Conservation (phyloP, 768 basidiomycete species). For the Russula earlei region DNA sequence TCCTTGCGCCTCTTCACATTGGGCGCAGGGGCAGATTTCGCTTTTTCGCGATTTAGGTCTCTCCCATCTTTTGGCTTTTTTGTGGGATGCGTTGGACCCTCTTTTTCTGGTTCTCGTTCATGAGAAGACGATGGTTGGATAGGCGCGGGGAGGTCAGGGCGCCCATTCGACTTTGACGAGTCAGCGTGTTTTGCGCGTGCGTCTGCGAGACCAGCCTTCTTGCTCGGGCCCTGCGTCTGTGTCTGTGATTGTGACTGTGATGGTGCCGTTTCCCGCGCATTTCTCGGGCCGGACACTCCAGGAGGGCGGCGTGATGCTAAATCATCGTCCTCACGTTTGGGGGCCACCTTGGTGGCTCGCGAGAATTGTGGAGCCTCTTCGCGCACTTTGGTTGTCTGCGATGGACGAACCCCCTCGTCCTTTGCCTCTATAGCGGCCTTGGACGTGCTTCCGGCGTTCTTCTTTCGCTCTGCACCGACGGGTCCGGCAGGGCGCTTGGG, state of each 20-base stretch:
- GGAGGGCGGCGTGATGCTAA: conserved; percentile 17
- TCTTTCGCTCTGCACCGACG: conserved; percentile 8
- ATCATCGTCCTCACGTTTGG: conserved; percentile 21
- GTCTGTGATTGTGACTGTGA: conserved; percentile 18
- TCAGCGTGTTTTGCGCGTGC: conserved; percentile 25
- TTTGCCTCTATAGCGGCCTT: conserved; percentile 7
- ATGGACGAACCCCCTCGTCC: conserved; percentile 3
- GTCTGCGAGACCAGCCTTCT: conserved; percentile 24
- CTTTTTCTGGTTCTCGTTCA: conserved; percentile 17
- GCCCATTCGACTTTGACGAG: conserved; percentile 25
- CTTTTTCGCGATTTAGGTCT: conserved; percentile 13
- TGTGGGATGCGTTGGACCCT: not conserved
- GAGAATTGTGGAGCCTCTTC: not conserved
- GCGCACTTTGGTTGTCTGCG: not conserved
- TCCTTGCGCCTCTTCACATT: conserved; percentile 16
- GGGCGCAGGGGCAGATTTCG: not conserved
- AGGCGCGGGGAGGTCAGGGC: conserved; percentile 29
- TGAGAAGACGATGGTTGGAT: conserved; percentile 21
- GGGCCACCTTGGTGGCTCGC: conserved; percentile 1
- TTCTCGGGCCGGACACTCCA: conserved; percentile 20
- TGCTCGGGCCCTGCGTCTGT: conserved; percentile 17
- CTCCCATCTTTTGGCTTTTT: conserved; percentile 14
- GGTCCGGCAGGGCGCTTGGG: conserved; percentile 2
- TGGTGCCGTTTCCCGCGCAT: conserved; percentile 5
- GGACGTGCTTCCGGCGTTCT: not conserved